Evolutionary conservation across 2,329 filamentous ascomycete species (phyloP).

Genomic region (Trichoderma cornu-damae): DNA sequence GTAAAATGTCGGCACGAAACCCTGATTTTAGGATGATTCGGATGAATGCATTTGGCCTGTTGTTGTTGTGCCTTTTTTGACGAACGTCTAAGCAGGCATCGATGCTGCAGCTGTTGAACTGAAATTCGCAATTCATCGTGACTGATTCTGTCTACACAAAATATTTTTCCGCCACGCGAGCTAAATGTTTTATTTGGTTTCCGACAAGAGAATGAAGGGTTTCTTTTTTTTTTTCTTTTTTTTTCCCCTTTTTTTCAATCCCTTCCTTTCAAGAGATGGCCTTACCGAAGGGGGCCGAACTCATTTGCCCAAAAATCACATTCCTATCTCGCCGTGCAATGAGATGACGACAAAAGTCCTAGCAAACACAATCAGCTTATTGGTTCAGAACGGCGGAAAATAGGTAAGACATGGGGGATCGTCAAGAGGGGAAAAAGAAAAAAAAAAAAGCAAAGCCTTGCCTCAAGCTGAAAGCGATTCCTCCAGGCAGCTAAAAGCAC

Average conservation of each 20-base stretch:
- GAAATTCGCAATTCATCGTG: background rate
- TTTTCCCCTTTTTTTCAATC: background rate
- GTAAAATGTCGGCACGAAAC: background rate
- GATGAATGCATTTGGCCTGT: no score
- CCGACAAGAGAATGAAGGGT: background rate
- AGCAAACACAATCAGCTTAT: background rate
- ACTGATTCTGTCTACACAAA: background rate
- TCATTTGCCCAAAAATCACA: background rate
- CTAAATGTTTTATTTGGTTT: background rate
- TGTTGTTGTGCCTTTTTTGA: no score
- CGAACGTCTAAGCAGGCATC: background rate
- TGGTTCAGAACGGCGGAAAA: background rate
- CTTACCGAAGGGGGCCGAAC: background rate
- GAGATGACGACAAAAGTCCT: background rate
- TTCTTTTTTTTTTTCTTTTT: background rate
- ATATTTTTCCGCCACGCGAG: background rate
- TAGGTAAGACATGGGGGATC: background rate
- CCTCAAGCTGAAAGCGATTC: background rate
- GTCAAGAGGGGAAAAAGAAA: no score
- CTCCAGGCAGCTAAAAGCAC: background rate
- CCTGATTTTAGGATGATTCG: background rate
- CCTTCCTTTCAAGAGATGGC: background rate
- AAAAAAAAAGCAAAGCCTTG: no score
- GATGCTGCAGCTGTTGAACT: background rate
- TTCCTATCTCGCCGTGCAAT: background rate